phyloP scores from a whole-genome alignment of 2,329 filamentous ascomycete species.

The Arthrocladium fulminans region DNA sequence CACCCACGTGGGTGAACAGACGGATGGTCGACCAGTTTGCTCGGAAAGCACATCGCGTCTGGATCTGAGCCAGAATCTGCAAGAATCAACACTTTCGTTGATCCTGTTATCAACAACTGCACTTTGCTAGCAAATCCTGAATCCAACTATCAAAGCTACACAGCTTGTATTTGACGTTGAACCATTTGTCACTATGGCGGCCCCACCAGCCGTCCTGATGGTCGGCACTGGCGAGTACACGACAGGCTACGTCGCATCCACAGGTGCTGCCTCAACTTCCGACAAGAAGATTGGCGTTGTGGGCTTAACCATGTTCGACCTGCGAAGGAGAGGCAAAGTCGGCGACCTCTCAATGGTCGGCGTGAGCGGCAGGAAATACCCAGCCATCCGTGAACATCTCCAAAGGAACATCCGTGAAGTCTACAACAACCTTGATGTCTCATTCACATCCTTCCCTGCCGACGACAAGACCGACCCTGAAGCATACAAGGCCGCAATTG shows the following conservation, averaged over 20 bases:
- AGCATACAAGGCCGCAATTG: conserved; percentile 81
- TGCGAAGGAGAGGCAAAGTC: conserved; percentile 75
- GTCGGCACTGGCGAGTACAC: conserved; percentile 95
- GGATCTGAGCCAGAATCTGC: background rate
- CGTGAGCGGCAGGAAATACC: conserved; percentile 79
- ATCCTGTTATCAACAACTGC: too few species aligned
- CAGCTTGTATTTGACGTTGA: background rate
- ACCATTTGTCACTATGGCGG: conserved; percentile 36
- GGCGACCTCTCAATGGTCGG: conserved; percentile 81
- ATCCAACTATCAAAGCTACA: background rate
- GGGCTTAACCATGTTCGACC: conserved; percentile 66
- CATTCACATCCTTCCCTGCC: conserved; percentile 73
- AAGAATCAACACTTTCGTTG: background rate
- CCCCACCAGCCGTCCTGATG: conserved; percentile 60
- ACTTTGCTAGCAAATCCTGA: background rate
- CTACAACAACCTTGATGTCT: conserved; percentile 82
- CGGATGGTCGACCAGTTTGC: too few species aligned
- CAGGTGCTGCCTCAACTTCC: conserved; percentile 65
- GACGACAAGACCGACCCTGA: conserved; percentile 65
- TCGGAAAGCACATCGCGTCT: too few species aligned
- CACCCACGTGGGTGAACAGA: too few species aligned
- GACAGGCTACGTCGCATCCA: conserved; percentile 72
- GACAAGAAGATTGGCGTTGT: conserved; percentile 97
- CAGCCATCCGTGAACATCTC: conserved; percentile 83
- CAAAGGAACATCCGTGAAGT: conserved; percentile 76